Conservation (phyloP, 2,329 filamentous ascomycete species). For the Didymella glomerata region DNA sequence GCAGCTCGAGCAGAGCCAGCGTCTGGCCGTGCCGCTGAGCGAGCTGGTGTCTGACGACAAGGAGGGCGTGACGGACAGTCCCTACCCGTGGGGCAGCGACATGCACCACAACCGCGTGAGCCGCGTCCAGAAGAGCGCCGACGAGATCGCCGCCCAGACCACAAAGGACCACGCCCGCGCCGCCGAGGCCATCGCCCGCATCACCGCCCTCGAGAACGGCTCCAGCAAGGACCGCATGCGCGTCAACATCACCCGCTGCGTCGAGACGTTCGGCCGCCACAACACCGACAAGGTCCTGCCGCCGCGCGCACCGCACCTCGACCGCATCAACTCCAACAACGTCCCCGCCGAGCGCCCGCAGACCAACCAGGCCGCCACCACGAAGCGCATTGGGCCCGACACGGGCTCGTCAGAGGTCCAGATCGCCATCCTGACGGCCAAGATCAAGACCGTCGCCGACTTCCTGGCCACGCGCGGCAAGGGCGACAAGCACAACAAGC, state of each 20-base stretch:
- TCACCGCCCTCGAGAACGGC: slow-evolving; percentile 78
- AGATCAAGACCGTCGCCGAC: slow-evolving; percentile 83
- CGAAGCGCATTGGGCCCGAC: slow-evolving; percentile 81
- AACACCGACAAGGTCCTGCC: slow-evolving; percentile 77
- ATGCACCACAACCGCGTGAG: slow-evolving; percentile 9
- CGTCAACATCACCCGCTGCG: slow-evolving; percentile 83
- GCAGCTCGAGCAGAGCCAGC: slow-evolving; percentile 72
- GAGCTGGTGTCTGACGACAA: slow-evolving; percentile 20
- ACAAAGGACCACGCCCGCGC: slow-evolving; percentile 69
- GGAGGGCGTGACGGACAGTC: not conserved
- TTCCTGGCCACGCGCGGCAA: slow-evolving; percentile 74
- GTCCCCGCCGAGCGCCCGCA: slow-evolving; percentile 55
- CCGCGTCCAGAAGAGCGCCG: slow-evolving; percentile 22
- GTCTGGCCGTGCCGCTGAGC: slow-evolving; percentile 67
- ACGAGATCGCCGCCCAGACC: slow-evolving; percentile 36
- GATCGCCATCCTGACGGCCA: slow-evolving; percentile 91
- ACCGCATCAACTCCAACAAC: slow-evolving; percentile 56
- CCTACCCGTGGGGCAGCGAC: slow-evolving; percentile 20
- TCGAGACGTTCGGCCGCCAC: slow-evolving; percentile 90
- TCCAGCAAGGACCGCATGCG: slow-evolving; percentile 80
- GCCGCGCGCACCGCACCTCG: slow-evolving; percentile 63
- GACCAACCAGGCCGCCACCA: slow-evolving; percentile 39
- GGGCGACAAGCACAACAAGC: slow-evolving; percentile 93
- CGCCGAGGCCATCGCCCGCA: slow-evolving; percentile 77
- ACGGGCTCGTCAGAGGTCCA: slow-evolving; percentile 98